A percentile compares a stretch with the other conserved stretches of the same genome.
Conservation (phyloP, 2,329 filamentous ascomycete genomes). For the Mariannaea sp. region DNA sequence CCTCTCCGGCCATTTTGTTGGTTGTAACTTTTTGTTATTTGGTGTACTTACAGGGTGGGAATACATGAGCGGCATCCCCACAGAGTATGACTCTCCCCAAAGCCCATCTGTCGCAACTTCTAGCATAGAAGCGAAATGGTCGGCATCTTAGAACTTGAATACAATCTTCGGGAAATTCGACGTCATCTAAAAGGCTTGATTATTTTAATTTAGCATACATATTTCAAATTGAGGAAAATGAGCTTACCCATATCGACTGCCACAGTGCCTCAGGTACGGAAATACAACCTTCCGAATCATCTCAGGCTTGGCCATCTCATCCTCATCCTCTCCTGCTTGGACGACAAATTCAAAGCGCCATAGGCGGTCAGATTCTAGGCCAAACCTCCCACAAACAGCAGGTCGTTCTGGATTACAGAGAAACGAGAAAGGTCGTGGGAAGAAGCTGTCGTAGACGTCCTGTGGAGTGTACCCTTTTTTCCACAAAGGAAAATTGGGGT, state of each 20-base stretch:
- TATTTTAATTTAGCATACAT: background rate
- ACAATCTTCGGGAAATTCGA: slow-evolving; percentile 43
- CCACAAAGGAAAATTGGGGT: slow-evolving; percentile 5
- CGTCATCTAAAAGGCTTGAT: background rate
- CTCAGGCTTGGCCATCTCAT: background rate
- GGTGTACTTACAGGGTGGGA: slow-evolving; percentile 45
- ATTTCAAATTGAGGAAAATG: background rate
- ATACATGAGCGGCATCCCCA: slow-evolving; percentile 57
- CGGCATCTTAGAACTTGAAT: slow-evolving; percentile 51
- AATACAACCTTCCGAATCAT: background rate
- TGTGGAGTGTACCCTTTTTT: background rate
- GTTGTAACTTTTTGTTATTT: background rate
- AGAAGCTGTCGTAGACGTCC: slow-evolving; percentile 1
- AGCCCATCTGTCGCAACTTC: slow-evolving; percentile 54
- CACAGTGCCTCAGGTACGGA: background rate
- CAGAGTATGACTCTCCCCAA: slow-evolving; percentile 48
- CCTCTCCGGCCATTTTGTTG: too few relatives aligned
- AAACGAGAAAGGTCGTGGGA: background rate
- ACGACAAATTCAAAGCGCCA: background rate
- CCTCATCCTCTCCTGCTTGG: background rate
- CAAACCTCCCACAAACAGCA: background rate
- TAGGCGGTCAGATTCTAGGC: background rate
- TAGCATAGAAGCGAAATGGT: slow-evolving; percentile 48
- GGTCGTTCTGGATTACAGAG: background rate
- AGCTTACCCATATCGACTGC: background rate